Evolutionary conservation across 2,329 filamentous ascomycete species (phyloP).

Genomic region (Blastomyces percursus): DNA sequence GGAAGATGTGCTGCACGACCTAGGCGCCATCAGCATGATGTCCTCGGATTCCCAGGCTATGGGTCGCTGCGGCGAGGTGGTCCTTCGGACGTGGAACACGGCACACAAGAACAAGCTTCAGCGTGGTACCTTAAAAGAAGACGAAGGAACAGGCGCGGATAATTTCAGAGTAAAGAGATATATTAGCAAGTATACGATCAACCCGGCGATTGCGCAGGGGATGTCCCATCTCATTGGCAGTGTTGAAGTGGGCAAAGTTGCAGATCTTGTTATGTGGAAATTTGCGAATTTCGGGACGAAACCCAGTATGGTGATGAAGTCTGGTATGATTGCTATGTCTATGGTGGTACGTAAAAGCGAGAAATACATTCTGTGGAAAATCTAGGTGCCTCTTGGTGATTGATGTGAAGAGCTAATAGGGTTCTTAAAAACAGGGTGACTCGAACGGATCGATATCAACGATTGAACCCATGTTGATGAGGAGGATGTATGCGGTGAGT

Average conservation of each 20-base stretch:
- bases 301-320: constrained; percentile 71
- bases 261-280: constrained; percentile 81
- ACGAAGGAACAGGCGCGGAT: constrained; percentile 67
- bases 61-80: constrained; percentile 89
- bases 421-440: constrained; percentile 48
- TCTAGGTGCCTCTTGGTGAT: background rate
- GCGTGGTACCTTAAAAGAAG: constrained; percentile 63
- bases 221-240: constrained; percentile 80
- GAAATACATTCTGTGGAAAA: background rate
- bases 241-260: constrained; percentile 78
- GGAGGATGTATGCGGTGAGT: constrained; percentile 67
- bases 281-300: constrained; percentile 80
- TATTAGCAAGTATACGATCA: constrained; percentile 91
- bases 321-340: constrained; percentile 69
- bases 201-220: constrained; percentile 82
- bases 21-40: constrained; percentile 97
- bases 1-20: constrained; percentile 88
- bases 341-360: constrained; percentile 58
- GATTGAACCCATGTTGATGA: constrained; percentile 69
- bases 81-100: constrained; percentile 90
- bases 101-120: constrained; percentile 94
- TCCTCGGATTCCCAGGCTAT: constrained; percentile 90
- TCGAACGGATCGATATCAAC: constrained; percentile 78
- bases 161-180: constrained; percentile 91
- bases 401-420: background rate